Conservation (phyloP, 495 filamentous ascomycete genomes). For the Podospora didyma region DNA sequence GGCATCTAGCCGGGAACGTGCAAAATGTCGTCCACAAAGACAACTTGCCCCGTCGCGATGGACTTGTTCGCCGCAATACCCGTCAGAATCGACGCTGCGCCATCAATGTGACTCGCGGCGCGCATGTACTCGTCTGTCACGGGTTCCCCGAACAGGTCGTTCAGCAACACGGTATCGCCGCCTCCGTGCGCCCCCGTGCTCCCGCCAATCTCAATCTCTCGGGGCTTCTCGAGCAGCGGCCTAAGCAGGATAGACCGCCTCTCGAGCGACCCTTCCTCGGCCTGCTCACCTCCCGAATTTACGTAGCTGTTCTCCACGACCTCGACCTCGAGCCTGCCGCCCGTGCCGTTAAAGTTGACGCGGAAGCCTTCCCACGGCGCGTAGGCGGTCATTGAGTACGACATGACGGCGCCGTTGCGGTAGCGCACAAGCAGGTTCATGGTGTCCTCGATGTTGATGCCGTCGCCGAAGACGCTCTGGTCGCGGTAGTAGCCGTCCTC, state of each 20-base stretch:
- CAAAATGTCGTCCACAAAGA: slow-evolving; percentile 42
- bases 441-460: slow-evolving; percentile 57
- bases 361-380: slow-evolving; percentile 48
- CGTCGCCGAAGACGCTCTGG: slow-evolving; percentile 56
- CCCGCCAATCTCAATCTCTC: slow-evolving; percentile 38
- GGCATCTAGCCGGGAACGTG: slow-evolving; percentile 23
- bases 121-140: slow-evolving; percentile 39
- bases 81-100: slow-evolving; percentile 52
- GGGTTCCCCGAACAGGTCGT: slow-evolving; percentile 43
- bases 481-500: slow-evolving; percentile 57
- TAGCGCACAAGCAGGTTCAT: slow-evolving; percentile 57
- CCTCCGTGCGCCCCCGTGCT: slow-evolving; percentile 41
- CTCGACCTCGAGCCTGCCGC: slow-evolving; percentile 42
- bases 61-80: slow-evolving; percentile 56
- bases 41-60: slow-evolving; percentile 49
- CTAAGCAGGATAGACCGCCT: slow-evolving; percentile 32
- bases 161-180: slow-evolving; percentile 41
- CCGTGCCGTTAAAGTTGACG: slow-evolving; percentile 44
- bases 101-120: slow-evolving; percentile 49
- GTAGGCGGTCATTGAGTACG: slow-evolving; percentile 45
- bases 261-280: slow-evolving; percentile 40
- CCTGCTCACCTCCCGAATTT: slow-evolving; percentile 43
- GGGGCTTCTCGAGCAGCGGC: slow-evolving; percentile 41
- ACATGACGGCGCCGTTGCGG: slow-evolving; percentile 46
- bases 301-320: slow-evolving; percentile 49